Conservation (phyloP, 2,329 filamentous ascomycete genomes). For the Colletotrichum sidae region DNA sequence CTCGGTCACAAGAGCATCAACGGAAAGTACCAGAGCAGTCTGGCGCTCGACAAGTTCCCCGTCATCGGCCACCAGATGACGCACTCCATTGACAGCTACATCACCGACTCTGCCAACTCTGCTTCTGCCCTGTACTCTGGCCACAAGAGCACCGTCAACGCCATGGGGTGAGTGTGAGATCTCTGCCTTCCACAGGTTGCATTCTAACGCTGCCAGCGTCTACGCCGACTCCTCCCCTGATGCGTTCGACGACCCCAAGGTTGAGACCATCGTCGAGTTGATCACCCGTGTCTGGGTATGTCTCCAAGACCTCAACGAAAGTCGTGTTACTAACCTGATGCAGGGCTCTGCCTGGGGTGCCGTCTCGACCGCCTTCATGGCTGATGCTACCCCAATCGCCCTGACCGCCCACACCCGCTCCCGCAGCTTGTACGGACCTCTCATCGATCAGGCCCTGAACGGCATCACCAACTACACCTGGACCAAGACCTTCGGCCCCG, state of each 20-base stretch:
- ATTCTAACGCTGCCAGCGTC: constrained; percentile 54
- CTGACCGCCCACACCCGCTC: constrained; percentile 78
- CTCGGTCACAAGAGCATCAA: constrained; percentile 87
- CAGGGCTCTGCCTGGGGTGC: constrained; percentile 69
- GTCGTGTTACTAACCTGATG: neutral
- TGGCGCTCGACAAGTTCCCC: constrained; percentile 86
- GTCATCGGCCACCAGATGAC: constrained; percentile 92
- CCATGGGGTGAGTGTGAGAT: constrained; percentile 67
- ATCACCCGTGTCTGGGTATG: constrained; percentile 76
- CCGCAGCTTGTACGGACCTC: constrained; percentile 75
- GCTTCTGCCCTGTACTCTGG: constrained; percentile 85
- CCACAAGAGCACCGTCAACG: constrained; percentile 87
- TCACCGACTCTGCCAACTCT: constrained; percentile 88
- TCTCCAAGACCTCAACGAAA: constrained; percentile 48
- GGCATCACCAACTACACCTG: constrained; percentile 85
- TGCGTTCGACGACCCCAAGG: constrained; percentile 84
- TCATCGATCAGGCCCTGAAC: constrained; percentile 82
- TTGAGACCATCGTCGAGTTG: constrained; percentile 85
- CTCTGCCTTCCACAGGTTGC: too few relatives aligned
- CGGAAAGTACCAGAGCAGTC: constrained; percentile 80
- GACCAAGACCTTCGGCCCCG: constrained; percentile 79
- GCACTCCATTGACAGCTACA: constrained; percentile 86
- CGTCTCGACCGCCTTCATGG: constrained; percentile 84
- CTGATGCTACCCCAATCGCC: constrained; percentile 85
- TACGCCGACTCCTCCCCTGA: constrained; percentile 82